These are phyloP conservation scores for Hypoxylon fragiforme DNA, from an alignment of 495 filamentous ascomycete species.

Conservation along the genomic window DNA sequence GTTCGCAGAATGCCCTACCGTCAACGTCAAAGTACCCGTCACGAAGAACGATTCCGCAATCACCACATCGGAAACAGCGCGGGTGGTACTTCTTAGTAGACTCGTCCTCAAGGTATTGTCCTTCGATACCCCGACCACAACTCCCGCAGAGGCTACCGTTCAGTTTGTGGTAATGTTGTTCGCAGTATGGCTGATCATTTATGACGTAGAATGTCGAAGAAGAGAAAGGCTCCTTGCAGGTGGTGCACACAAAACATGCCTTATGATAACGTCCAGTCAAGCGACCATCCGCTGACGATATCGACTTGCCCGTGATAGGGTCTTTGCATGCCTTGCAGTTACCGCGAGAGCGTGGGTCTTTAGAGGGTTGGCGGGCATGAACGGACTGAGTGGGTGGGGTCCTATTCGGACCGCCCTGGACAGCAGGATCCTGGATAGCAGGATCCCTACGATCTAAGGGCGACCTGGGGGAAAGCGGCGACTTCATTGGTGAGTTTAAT, in stretches of 20 bases:
- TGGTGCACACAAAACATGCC: constrained; percentile 87
- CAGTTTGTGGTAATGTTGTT: constrained; percentile 87
- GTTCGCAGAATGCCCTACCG: constrained; percentile 72
- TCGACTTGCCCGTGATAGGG: constrained; percentile 83
- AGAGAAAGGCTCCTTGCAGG: constrained; percentile 78
- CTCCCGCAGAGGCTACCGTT: constrained; percentile 81
- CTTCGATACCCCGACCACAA: constrained; percentile 87
- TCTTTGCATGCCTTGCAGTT: constrained; percentile 81
- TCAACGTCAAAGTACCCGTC: constrained; percentile 66
- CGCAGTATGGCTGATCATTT: constrained; percentile 84
- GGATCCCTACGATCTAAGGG: constrained; percentile 28
- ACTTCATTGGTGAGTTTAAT: constrained; percentile 14
- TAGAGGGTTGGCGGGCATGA: constrained; percentile 32
- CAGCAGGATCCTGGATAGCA: constrained; percentile 16
- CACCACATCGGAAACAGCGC: constrained; percentile 78
- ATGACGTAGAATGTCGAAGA: constrained; percentile 93
- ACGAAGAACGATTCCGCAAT: constrained; percentile 60
- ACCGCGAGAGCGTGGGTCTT: constrained; percentile 56
- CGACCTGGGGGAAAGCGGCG: constrained; percentile 6
- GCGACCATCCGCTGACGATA: constrained; percentile 90
- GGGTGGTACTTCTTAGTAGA: constrained; percentile 80
- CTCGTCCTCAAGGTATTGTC: constrained; percentile 89
- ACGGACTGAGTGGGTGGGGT: constrained; percentile 31
- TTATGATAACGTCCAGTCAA: constrained; percentile 94
- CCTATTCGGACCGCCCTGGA: constrained; percentile 25